Evolutionary conservation across 495 filamentous ascomycete species (phyloP).

Genomic region (Trichoderma erinaceum): DNA sequence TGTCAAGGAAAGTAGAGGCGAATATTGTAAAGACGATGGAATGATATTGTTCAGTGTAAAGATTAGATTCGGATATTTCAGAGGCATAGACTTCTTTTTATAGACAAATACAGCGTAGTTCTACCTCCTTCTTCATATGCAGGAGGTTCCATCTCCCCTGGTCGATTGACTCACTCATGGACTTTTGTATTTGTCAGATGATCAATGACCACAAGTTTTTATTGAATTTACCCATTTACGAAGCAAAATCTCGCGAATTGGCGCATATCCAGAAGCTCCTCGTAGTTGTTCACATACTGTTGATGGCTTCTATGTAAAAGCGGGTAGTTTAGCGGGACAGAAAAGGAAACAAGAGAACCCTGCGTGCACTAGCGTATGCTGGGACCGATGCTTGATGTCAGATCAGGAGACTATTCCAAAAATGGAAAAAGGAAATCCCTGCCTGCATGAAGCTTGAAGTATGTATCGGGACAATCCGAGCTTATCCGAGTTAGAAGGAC

Average conservation of each 20-base stretch:
- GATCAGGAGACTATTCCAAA: background rate
- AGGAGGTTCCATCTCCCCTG: too few relatives aligned
- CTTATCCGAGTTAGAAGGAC: too few relatives aligned
- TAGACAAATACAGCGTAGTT: too few relatives aligned
- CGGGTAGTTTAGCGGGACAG: background rate
- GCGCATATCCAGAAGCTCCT: background rate
- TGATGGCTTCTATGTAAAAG: background rate
- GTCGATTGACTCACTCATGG: too few relatives aligned
- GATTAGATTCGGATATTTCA: background rate
- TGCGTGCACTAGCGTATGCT: background rate
- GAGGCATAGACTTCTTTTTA: too few relatives aligned
- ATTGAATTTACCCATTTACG: too few relatives aligned
- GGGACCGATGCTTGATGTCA: background rate
- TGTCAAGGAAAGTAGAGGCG: background rate
- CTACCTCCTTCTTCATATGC: too few relatives aligned
- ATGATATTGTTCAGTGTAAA: background rate
- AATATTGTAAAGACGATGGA: background rate
- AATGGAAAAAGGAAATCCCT: slow-evolving; percentile 5
- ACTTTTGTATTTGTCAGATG: too few relatives aligned
- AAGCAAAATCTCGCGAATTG: too few relatives aligned
- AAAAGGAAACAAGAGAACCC: slow-evolving; percentile 1
- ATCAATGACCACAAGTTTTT: too few relatives aligned
- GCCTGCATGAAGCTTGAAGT: background rate
- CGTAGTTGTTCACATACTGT: background rate
- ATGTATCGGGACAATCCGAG: too few relatives aligned